A percentile compares a stretch with the other conserved stretches of the same genome.
These are phyloP conservation scores for Alternaria longipes DNA, from an alignment of 2,329 filamentous ascomycete species.

Conservation along the genomic window DNA sequence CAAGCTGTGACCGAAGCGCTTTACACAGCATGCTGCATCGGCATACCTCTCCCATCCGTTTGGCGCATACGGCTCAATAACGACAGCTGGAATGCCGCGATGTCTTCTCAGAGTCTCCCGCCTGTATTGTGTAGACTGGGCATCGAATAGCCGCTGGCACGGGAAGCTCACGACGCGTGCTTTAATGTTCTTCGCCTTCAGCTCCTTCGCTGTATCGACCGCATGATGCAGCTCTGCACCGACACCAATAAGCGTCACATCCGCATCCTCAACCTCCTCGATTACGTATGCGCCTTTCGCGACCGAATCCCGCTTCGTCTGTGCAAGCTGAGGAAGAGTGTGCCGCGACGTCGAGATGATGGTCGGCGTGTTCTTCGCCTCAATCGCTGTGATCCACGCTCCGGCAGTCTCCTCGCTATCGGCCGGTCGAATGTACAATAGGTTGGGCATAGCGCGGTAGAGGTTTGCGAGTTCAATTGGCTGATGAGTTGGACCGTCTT, in stretches of 20 bases:
- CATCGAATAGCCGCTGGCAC: conserved; percentile 61
- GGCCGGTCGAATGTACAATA: conserved; percentile 67
- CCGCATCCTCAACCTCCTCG: conserved; percentile 50
- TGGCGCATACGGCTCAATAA: conserved; percentile 68
- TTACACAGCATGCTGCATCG: conserved; percentile 64
- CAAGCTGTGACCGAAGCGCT: conserved; percentile 64
- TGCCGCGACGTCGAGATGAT: conserved; percentile 62
- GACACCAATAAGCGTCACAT: conserved; percentile 54
- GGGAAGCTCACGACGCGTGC: conserved; percentile 62
- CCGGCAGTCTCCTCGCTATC: conserved; percentile 67
- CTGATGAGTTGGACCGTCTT: conserved; percentile 71
- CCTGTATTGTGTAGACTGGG: conserved; percentile 58
- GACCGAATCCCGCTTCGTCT: conserved; percentile 54
- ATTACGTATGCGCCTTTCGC: conserved; percentile 59
- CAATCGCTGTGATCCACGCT: conserved; percentile 61
- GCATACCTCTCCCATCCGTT: conserved; percentile 70
- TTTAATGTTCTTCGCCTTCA: conserved; percentile 53
- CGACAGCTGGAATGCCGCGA: conserved; percentile 58
- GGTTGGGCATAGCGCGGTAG: conserved; percentile 70
- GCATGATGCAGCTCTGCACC: conserved; percentile 62
- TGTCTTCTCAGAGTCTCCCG: conserved; percentile 57
- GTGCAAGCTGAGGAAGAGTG: conserved; percentile 50
- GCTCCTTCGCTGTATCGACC: conserved; percentile 53
- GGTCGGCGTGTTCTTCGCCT: conserved; percentile 51
- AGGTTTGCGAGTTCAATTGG: conserved; percentile 66